Evolutionary conservation across 2,329 filamentous ascomycete species (phyloP).

Genomic region (Verticillium tricorpus): DNA sequence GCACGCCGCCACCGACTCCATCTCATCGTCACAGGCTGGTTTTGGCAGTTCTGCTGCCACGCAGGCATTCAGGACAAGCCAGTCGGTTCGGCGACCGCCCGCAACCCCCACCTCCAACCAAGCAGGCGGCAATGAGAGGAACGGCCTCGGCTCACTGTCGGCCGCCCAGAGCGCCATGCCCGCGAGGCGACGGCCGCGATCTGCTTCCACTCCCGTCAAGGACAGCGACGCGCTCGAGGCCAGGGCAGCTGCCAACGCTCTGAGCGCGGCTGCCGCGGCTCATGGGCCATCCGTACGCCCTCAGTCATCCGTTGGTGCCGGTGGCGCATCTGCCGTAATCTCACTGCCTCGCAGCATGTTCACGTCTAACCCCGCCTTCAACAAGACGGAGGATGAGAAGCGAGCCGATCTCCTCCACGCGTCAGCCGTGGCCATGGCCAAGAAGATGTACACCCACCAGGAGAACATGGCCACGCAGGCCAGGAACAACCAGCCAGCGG

Average conservation of each 20-base stretch:
- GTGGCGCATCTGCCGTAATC: conserved; percentile 62
- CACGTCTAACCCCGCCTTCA: conserved; percentile 68
- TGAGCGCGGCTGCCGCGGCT: conserved; percentile 68
- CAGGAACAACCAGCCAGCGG: conserved; percentile 32
- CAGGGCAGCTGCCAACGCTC: conserved; percentile 61
- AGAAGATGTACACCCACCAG: conserved; percentile 73
- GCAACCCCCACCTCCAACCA: conserved; percentile 28
- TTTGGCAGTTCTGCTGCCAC: conserved; percentile 67
- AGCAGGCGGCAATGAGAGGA: conserved; percentile 25
- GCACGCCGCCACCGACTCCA: neutral
- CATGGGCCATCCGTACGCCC: conserved; percentile 46
- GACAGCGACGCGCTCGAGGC: conserved; percentile 43
- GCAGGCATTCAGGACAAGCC: conserved; percentile 53
- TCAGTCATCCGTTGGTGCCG: conserved; percentile 48
- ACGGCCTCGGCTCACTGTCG: conserved; percentile 53
- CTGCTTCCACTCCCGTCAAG: conserved; percentile 57
- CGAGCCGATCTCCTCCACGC: conserved; percentile 70
- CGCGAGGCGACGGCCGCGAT: conserved; percentile 48
- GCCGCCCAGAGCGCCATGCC: conserved; percentile 77
- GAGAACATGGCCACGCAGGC: conserved; percentile 55
- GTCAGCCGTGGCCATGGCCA: conserved; percentile 85
- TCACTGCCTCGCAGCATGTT: conserved; percentile 73
- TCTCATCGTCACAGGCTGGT: conserved; percentile 17
- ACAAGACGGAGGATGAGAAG: conserved; percentile 70
- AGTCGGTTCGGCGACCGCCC: conserved; percentile 24